A percentile compares a stretch with the other conserved stretches of the same genome.
These are phyloP conservation scores for Phaeosphaeria sp. DNA, from an alignment of 2,329 filamentous ascomycete genomes.

Conservation along the genomic window DNA sequence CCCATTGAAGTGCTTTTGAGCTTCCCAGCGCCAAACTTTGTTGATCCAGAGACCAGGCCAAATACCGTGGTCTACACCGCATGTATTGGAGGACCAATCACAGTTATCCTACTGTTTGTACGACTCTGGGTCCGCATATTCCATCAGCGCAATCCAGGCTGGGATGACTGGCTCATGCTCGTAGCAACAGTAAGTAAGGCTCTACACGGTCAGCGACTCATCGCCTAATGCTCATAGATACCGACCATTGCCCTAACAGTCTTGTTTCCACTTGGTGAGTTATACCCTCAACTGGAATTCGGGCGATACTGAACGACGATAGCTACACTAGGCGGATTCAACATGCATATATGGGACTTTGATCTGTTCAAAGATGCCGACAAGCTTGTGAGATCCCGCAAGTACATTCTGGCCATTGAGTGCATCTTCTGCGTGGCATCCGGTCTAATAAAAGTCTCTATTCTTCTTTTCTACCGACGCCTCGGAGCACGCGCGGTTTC, in stretches of 20 bases:
- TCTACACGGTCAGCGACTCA: not conserved
- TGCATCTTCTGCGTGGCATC: slow-evolving; percentile 34
- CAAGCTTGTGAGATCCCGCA: slow-evolving; percentile 24
- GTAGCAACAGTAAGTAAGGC: slow-evolving; percentile 27
- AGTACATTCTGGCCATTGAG: slow-evolving; percentile 37
- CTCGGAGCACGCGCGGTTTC: slow-evolving; percentile 36
- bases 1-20: slow-evolving; percentile 29
- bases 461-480: slow-evolving; percentile 41
- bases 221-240: slow-evolving; percentile 20
- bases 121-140: slow-evolving; percentile 38
- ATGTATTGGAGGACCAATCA: slow-evolving; percentile 31
- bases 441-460: slow-evolving; percentile 43
- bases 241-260: slow-evolving; percentile 27
- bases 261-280: slow-evolving; percentile 29
- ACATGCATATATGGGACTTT: slow-evolving; percentile 40
- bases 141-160: slow-evolving; percentile 32
- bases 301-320: slow-evolving; percentile 18
- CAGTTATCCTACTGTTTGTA: slow-evolving; percentile 27
- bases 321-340: slow-evolving; percentile 27
- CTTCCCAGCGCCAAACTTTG: slow-evolving; percentile 36
- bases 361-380: slow-evolving; percentile 12
- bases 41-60: slow-evolving; percentile 28
- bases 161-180: slow-evolving; percentile 41
- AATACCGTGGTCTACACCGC: slow-evolving; percentile 25
- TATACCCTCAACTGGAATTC: no score